Conservation (phyloP, 192 early-diverging fungal species). For the Coemansia sp. region DNA sequence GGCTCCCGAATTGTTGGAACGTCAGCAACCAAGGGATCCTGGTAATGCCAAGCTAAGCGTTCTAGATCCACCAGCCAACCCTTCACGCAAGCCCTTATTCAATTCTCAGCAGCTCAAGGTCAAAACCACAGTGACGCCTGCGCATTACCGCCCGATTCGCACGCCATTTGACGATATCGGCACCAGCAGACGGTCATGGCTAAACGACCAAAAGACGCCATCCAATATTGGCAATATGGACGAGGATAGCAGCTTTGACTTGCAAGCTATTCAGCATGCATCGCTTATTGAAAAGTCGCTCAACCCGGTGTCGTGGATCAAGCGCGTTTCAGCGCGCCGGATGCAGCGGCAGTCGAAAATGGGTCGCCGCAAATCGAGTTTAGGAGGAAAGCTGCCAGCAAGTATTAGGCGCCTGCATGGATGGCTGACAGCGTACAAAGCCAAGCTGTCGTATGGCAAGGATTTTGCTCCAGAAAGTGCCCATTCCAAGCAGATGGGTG, state of each 20-base stretch:
- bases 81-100: slow-evolving; percentile 4
- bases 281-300: slow-evolving; percentile 39
- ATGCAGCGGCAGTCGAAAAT: slow-evolving; percentile 18
- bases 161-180: slow-evolving; percentile 45
- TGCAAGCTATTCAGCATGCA: slow-evolving; percentile 8
- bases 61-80: neutral
- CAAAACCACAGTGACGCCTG: slow-evolving; percentile 9
- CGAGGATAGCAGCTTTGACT: neutral
- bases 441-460: slow-evolving; percentile 25
- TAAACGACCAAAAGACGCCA: slow-evolving; percentile 21
- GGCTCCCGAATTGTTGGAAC: too few species aligned
- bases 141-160: slow-evolving; percentile 24
- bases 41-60: neutral
- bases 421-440: slow-evolving; percentile 40
- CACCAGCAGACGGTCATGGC: slow-evolving; percentile 25
- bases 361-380: neutral
- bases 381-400: neutral
- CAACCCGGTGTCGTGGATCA: slow-evolving; percentile 45
- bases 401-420: slow-evolving; percentile 29
- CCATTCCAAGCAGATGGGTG: neutral
- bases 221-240: slow-evolving; percentile 5
- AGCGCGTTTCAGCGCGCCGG: slow-evolving; percentile 29
- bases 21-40: neutral
- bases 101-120: neutral
- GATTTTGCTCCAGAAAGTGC: slow-evolving; percentile 17